phyloP scores from a whole-genome alignment of 2,329 filamentous ascomycete genomes.

The Nemania diffusa region DNA sequence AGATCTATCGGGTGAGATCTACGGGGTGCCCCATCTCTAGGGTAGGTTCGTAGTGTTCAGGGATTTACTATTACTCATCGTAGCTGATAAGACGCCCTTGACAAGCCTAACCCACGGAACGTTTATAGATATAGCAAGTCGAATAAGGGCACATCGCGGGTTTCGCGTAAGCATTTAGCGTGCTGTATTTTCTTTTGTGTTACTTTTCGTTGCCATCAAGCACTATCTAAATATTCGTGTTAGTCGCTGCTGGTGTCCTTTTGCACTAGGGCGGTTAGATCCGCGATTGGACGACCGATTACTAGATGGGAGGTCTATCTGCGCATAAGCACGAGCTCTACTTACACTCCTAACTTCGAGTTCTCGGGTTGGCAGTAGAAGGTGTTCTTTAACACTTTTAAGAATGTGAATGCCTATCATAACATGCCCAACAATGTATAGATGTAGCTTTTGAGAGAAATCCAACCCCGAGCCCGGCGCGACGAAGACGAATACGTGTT shows the following conservation, averaged over 20 bases:
- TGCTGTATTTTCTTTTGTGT: too few relatives aligned
- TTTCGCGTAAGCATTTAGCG: too few relatives aligned
- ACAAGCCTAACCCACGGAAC: too few relatives aligned
- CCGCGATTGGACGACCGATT: background rate
- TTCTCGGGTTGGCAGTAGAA: background rate
- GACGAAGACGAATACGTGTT: slow-evolving; percentile 19
- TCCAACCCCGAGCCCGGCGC: background rate
- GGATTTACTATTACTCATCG: too few relatives aligned
- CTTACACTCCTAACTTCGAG: background rate
- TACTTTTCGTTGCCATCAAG: background rate
- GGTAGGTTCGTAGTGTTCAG: too few relatives aligned
- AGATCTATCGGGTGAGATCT: too few relatives aligned
- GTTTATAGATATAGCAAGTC: too few relatives aligned
- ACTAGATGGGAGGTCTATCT: too few relatives aligned
- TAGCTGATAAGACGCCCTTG: too few relatives aligned
- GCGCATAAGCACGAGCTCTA: background rate
- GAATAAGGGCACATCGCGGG: too few relatives aligned
- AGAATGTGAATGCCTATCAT: background rate
- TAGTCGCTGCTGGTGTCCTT: background rate
- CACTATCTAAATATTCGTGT: background rate
- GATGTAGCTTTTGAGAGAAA: background rate
- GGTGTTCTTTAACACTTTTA: background rate
- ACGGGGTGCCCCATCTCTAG: too few relatives aligned
- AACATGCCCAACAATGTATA: background rate
- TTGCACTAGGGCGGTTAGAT: background rate